Evolutionary conservation across 306 rosid species (phyloP).

Genomic region (Biancaea sappan): DNA sequence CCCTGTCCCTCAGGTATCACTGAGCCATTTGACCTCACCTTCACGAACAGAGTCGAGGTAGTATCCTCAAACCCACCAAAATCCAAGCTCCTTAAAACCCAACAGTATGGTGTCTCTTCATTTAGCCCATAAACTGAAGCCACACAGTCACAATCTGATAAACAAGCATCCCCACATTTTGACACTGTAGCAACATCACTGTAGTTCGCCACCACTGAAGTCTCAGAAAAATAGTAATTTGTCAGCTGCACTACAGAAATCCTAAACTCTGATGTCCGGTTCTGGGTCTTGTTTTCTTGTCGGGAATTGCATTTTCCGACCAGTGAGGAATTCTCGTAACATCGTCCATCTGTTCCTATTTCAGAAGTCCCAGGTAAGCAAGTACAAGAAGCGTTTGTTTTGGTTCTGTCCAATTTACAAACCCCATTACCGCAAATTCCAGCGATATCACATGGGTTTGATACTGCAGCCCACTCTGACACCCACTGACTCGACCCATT

Average conservation of each 20-base stretch:
- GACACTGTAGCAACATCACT: conserved; percentile 67
- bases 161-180: conserved; percentile 86
- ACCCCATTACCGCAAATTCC: conserved; percentile 92
- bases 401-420: conserved; percentile 66
- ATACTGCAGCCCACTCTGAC: conserved; percentile 92
- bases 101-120: conserved; percentile 83
- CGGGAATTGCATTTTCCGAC: conserved; percentile 60
- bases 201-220: conserved; percentile 79
- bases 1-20: conserved; percentile 42
- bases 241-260: conserved; percentile 75
- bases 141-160: conserved; percentile 82
- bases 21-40: conserved; percentile 61
- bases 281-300: conserved; percentile 29
- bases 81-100: conserved; percentile 78
- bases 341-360: conserved; percentile 54
- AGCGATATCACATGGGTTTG: conserved; percentile 88
- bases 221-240: conserved; percentile 72
- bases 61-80: conserved; percentile 94
- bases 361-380: conserved; percentile 78
- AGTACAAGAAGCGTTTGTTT: conserved; percentile 76
- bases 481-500: conserved; percentile 93
- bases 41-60: conserved; percentile 79
- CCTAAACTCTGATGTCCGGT: conserved; percentile 46
- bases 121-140: conserved; percentile 87
- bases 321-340: conserved; percentile 72